These are phyloP conservation scores for Spathaspora sp. DNA, from an alignment of 805 yeast genomes.

Conservation along the genomic window DNA sequence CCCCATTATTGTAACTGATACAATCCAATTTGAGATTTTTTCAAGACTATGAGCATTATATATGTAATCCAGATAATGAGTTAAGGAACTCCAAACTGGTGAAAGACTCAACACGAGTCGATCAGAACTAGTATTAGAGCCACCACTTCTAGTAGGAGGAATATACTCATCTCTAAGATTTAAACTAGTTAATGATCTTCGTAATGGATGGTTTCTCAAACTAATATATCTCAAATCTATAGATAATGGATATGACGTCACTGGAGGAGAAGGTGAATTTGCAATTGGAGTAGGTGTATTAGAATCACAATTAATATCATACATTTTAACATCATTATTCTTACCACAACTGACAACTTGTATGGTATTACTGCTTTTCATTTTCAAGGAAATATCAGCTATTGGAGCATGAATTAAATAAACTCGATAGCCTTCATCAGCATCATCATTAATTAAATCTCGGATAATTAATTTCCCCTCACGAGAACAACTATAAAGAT, in stretches of 20 bases:
- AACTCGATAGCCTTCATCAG: slow-evolving; percentile 22
- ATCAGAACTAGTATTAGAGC: neutral
- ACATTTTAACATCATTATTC: slow-evolving; percentile 22
- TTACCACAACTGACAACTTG: slow-evolving; percentile 23
- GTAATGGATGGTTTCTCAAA: slow-evolving; percentile 1
- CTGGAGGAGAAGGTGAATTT: neutral
- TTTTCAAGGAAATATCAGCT: slow-evolving; percentile 14
- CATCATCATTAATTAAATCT: slow-evolving; percentile 35
- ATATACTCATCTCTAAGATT: neutral
- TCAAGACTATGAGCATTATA: slow-evolving; percentile 9
- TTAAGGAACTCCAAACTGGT: slow-evolving; percentile 13
- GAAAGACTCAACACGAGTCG: slow-evolving; percentile 3
- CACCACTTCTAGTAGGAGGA: neutral
- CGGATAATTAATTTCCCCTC: slow-evolving; percentile 33
- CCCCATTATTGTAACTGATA: slow-evolving; percentile 15
- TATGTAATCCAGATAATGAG: slow-evolving; percentile 7
- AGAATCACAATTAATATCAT: slow-evolving; percentile 15
- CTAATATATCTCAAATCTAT: neutral
- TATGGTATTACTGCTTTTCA: slow-evolving; percentile 4
- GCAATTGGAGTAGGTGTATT: neutral
- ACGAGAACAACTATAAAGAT: slow-evolving; percentile 27
- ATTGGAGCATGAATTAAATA: slow-evolving; percentile 24
- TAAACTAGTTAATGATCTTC: slow-evolving; percentile 1
- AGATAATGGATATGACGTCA: neutral
- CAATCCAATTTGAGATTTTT: slow-evolving; percentile 19